Conservation (phyloP, 371 early-diverging fungal species). For the Apophysomyces trapeziformis region DNA sequence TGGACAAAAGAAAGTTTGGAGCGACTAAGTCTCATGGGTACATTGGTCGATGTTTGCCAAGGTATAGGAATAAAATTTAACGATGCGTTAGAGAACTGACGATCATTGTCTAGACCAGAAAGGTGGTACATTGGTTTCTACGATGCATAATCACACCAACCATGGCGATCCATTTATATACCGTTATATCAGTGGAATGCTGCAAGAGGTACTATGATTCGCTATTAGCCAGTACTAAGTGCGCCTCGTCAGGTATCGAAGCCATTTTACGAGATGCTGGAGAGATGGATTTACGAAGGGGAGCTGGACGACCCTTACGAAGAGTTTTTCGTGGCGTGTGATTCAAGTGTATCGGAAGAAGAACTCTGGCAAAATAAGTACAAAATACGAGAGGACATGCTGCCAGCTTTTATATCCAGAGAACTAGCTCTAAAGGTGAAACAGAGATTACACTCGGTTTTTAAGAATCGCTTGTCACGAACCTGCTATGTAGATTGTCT, state of each 20-base stretch:
- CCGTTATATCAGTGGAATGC: slow-evolving; percentile 75
- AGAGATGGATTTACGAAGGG: slow-evolving; percentile 94
- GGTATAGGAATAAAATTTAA: slow-evolving; percentile 31
- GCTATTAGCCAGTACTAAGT: slow-evolving; percentile 52
- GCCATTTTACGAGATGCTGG: slow-evolving; percentile 90
- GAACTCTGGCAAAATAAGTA: slow-evolving; percentile 87
- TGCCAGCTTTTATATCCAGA: slow-evolving; percentile 81
- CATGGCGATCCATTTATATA: slow-evolving; percentile 92
- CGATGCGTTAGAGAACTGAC: background rate
- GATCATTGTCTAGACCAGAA: slow-evolving; percentile 40
- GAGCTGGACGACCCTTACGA: slow-evolving; percentile 92
- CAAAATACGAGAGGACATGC: slow-evolving; percentile 72
- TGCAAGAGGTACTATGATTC: slow-evolving; percentile 61
- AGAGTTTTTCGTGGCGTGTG: slow-evolving; percentile 89
- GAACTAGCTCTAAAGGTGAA: slow-evolving; percentile 81
- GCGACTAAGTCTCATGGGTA: slow-evolving; percentile 73
- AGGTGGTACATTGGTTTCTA: slow-evolving; percentile 85
- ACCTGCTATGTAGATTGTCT: slow-evolving; percentile 66
- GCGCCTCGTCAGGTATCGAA: slow-evolving; percentile 60
- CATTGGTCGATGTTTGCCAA: slow-evolving; percentile 64
- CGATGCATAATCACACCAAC: slow-evolving; percentile 78
- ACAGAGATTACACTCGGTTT: slow-evolving; percentile 18
- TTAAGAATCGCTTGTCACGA: slow-evolving; percentile 23
- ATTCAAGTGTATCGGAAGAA: slow-evolving; percentile 58
- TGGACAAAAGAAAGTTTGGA: slow-evolving; percentile 86